Base-by-base conservation (phyloP, 805 yeast genomes). In the Candida saitoana region DNA sequence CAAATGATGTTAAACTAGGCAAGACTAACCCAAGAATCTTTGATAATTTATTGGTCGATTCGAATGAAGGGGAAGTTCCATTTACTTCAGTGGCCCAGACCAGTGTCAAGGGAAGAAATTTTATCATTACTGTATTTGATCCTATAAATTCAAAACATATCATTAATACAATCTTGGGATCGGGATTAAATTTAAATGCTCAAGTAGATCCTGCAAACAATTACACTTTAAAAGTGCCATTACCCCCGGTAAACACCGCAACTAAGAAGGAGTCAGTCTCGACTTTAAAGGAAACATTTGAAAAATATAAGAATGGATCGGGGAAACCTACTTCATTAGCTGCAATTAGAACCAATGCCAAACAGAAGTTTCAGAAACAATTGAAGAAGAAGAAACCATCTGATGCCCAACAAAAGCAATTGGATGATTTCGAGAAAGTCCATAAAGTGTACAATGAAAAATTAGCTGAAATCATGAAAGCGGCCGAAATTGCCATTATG, bases 121-220 rank as follows among this genome's bases (percentile, higher is more conserved):
- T 87, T 40, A 63, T 77, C 24, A 77, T 91, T n/a, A 88, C 96
- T 0, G 90, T 89, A 2, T 91, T 84, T 60, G 96, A 91, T 55
- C 95, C 96, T 5, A 73, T 72, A 39, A 75, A 86, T 49, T 73
- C 79, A 31, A 84, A 87, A 51, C 73, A 76, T 46, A 76, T 91
- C 20, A 74, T 84, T 20, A 80, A 88, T 40, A 73, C 90, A 0
- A 80, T 91, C 15, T 60, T 87, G 45, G 83, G 77, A 1, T 71
- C 90, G 0, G 76, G 77, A 7, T 64, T 87, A 57, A 85, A 86
- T 54, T 62, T 91, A 71, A 87, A 82, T 45, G 96, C 98, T 1
- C 90, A 84, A 56, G 71, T 70, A 17, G 90, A 87, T 45, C 78
- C 86, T 1, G 68, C 77, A 41, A 85, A 84, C 57, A 80, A 82